phyloP scores from a whole-genome alignment of 2,329 filamentous ascomycete genomes.

The Blastomyces gilchristii region DNA sequence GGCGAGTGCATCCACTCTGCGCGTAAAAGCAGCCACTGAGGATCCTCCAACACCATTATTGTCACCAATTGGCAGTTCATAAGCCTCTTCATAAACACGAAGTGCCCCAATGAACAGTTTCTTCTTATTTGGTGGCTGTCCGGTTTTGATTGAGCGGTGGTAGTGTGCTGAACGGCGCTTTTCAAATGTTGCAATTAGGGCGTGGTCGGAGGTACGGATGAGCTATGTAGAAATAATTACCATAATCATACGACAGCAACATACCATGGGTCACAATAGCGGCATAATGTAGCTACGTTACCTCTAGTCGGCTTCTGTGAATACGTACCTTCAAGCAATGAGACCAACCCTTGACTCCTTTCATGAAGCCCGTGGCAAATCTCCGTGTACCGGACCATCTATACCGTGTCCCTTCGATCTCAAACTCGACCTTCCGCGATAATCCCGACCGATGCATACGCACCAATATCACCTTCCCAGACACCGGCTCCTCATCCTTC shows the following conservation, averaged over 20 bases:
- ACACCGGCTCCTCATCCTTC: slow-evolving; percentile 2
- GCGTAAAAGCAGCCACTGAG: not conserved
- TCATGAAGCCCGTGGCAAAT: slow-evolving; percentile 5
- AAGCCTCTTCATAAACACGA: not conserved
- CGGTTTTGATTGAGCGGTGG: slow-evolving; percentile 8
- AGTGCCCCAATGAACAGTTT: slow-evolving; percentile 1
- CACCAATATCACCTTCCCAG: slow-evolving; percentile 3
- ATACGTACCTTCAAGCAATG: slow-evolving; percentile 5
- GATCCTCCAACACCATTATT: not conserved
- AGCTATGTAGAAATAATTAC: not conserved
- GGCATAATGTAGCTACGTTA: not conserved
- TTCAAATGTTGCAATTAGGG: slow-evolving; percentile 6
- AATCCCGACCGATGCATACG: not conserved
- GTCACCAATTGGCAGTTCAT: not conserved
- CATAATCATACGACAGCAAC: not conserved
- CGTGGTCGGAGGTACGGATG: slow-evolving; percentile 2
- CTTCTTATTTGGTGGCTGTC: slow-evolving; percentile 5
- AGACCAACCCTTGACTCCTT: slow-evolving; percentile 4
- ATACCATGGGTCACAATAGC: not conserved
- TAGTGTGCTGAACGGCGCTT: slow-evolving; percentile 3
- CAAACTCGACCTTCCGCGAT: slow-evolving; percentile 3
- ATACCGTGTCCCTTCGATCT: not conserved
- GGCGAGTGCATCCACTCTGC: not conserved
- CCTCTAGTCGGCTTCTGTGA: too few relatives aligned
- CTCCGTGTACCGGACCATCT: slow-evolving; percentile 5